Conservation (phyloP, 2,329 filamentous ascomycete genomes). For the Monilinia fructicola region DNA sequence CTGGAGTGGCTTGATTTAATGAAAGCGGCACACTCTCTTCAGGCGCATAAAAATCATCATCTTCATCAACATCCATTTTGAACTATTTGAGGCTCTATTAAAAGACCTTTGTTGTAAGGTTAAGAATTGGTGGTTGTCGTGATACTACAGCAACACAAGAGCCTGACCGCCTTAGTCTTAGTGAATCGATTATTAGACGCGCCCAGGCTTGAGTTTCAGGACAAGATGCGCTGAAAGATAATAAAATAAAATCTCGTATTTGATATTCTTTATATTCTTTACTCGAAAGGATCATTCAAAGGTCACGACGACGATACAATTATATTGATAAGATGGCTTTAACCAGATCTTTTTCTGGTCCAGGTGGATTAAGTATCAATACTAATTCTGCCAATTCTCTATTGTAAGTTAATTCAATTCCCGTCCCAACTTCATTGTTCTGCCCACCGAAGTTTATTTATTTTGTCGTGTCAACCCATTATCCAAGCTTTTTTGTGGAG, state of each 20-base stretch:
- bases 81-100: conserved; percentile 22
- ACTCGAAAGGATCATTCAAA: neutral
- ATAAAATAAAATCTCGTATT: neutral
- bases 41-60: conserved; percentile 65
- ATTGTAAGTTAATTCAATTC: conserved; percentile 47
- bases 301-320: neutral
- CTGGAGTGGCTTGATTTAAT: conserved; percentile 29
- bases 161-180: conserved; percentile 5
- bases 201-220: conserved; percentile 4
- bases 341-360: conserved; percentile 58
- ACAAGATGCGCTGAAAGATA: neutral
- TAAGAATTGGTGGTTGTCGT: conserved; percentile 6
- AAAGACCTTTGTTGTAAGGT: conserved; percentile 12
- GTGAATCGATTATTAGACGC: conserved; percentile 18
- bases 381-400: conserved; percentile 59
- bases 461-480: conserved; percentile 16
- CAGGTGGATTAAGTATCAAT: conserved; percentile 63
- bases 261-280: neutral
- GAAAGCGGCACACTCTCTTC: conserved; percentile 50
- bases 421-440: neutral
- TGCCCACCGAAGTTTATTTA: neutral
- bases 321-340: conserved; percentile 35
- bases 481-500: conserved; percentile 24
- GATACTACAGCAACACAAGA: neutral
- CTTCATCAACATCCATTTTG: conserved; percentile 66